These are phyloP conservation scores for Xylaria sp. DNA, from an alignment of 2,329 filamentous ascomycete genomes.

Conservation along the genomic window DNA sequence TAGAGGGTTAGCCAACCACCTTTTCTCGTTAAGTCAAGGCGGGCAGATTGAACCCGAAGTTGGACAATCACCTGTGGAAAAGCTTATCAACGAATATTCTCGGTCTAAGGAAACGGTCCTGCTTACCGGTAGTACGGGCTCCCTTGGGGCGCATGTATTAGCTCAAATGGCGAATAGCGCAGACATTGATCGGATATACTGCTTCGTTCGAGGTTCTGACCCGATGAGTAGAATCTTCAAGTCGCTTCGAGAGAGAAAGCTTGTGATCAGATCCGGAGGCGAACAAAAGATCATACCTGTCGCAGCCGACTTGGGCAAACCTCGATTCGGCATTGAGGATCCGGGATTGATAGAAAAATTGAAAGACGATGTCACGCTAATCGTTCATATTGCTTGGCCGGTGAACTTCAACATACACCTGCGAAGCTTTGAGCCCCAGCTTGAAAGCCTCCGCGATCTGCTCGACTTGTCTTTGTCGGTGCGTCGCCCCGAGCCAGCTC, in stretches of 20 bases:
- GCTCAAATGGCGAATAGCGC: not conserved
- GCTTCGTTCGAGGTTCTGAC: not conserved
- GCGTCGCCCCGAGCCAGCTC: not conserved
- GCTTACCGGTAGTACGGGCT: not conserved
- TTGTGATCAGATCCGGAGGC: too few relatives aligned
- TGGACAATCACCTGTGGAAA: too few relatives aligned
- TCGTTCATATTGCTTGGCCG: slow-evolving; percentile 1
- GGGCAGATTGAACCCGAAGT: not conserved
- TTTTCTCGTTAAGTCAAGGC: too few relatives aligned
- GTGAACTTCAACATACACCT: slow-evolving; percentile 7
- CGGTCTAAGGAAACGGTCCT: not conserved
- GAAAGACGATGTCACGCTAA: not conserved
- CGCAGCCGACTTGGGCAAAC: too few relatives aligned
- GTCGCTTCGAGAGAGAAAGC: not conserved
- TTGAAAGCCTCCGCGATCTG: not conserved
- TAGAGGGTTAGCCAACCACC: too few relatives aligned
- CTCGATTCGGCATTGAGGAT: too few relatives aligned
- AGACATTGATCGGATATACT: not conserved
- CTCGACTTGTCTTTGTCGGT: not conserved
- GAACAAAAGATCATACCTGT: too few relatives aligned
- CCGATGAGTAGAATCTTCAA: not conserved
- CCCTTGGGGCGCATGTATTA: not conserved
- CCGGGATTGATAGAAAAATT: not conserved
- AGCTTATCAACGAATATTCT: not conserved
- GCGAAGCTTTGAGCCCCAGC: slow-evolving; percentile 7